Evolutionary conservation across 2,329 filamentous ascomycete species (phyloP).

Genomic region (Thielaviopsis euricoi): DNA sequence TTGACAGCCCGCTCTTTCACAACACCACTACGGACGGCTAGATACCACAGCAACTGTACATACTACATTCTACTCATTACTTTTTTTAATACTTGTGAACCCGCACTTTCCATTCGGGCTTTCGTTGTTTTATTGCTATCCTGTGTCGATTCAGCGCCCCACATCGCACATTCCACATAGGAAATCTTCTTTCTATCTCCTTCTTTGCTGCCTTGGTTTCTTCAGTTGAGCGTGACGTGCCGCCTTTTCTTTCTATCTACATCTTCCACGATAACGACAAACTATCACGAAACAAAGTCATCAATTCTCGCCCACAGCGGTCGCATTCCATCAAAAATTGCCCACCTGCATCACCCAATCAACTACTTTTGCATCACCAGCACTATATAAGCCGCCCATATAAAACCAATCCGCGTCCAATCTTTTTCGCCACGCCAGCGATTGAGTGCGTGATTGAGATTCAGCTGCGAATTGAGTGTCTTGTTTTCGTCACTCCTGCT

Average conservation of each 20-base stretch:
- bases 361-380: too few relatives aligned
- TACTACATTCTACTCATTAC: not conserved
- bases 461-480: not conserved
- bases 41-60: not conserved
- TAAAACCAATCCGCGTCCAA: not conserved
- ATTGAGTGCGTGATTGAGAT: not conserved
- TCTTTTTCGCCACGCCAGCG: not conserved
- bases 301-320: not conserved
- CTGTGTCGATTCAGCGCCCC: not conserved
- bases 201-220: not conserved
- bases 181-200: not conserved
- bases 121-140: not conserved
- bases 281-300: not conserved
- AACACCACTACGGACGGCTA: too few relatives aligned
- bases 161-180: not conserved
- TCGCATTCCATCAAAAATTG: not conserved
- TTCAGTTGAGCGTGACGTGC: not conserved
- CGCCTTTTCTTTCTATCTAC: not conserved
- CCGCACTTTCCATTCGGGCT: not conserved
- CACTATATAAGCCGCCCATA: not conserved
- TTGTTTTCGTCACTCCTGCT: not conserved
- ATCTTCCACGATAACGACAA: not conserved
- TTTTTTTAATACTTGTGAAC: not conserved
- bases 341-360: not conserved
- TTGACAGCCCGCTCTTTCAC: not conserved